Base-by-base conservation (phyloP, 2,329 filamentous ascomycete species). In the Arthrobotrys sphaeroides region DNA sequence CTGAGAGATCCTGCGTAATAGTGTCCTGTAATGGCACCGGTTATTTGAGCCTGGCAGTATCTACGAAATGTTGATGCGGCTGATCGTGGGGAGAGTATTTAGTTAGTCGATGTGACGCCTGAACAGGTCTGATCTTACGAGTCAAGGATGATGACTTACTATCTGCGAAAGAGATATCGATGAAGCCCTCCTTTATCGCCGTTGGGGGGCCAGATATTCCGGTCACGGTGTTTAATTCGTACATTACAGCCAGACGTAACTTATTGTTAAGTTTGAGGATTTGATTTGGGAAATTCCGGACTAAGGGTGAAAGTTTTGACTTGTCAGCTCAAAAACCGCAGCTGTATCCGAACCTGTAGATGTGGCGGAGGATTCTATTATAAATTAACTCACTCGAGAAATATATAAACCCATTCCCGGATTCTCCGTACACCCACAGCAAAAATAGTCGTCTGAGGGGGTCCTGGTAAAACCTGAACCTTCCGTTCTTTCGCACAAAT, bases 1-100 rank as follows among this genome's bases (percentile, higher is more conserved):
- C 38, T 62, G 2, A 60, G 9, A 10, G 55, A 60, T 0, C 36
- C 36, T 26, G 16, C 55, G 16, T 42, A 49, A 49, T 26, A 59
- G 5, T 26, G 24, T 6, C 49, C 40, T 1, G 64, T 45, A 24
- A 43, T 36, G 33, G 42, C 53, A 51, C 28, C n/a, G 13, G 16
- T 33, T 13, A 69, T 69, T 28, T 59, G 65, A n/a, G 65, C 10
- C 13, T 69, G 38, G 16, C 65, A 69, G 31, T 60, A 61, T 26
- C 42, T 26, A 2, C 65, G 65, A n/a, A 69, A 69, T n/a, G 31
- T 12, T 1, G 65, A 69, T 5, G 65, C 60, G 13, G 40, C 65
- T 69, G 18, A 13, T 26, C 5, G n/a, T 5, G 33, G 22, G 18
- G 16, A 6, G 24, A 3, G 18, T 18, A 20, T 28, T 49, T n/a